These are phyloP conservation scores for Pleurotus pulmonarius DNA, from an alignment of 768 basidiomycete genomes.

Conservation along the genomic window DNA sequence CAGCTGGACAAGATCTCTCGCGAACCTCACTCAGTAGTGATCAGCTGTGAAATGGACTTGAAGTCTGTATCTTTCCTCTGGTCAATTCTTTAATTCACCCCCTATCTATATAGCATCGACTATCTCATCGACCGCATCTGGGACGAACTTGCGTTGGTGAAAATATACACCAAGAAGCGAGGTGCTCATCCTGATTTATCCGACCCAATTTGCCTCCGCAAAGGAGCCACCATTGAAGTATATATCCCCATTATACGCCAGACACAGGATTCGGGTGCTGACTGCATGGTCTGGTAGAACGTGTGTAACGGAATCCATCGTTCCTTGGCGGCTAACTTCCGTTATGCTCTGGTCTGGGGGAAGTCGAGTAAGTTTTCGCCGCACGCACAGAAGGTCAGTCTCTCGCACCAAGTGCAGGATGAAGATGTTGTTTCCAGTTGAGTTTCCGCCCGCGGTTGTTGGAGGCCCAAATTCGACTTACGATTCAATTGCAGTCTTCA, in stretches of 20 bases:
- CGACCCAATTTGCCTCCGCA: constrained; percentile 89
- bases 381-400: constrained; percentile 91
- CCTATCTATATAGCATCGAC: constrained; percentile 44
- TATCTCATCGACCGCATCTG: constrained; percentile 76
- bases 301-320: constrained; percentile 94
- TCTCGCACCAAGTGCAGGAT: constrained; percentile 79
- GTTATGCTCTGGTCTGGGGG: constrained; percentile 95
- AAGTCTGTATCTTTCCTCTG: constrained; percentile 49
- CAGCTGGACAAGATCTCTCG: constrained; percentile 80
- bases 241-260: constrained; percentile 1
- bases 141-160: constrained; percentile 77
- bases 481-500: constrained; percentile 21
- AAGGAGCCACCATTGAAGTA: constrained; percentile 92
- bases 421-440: constrained; percentile 89
- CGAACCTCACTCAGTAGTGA: constrained; percentile 84
- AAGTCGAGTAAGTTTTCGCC: constrained; percentile 93
- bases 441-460: not conserved
- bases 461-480: not conserved
- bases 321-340: constrained; percentile 86
- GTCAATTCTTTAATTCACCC: constrained; percentile 5
- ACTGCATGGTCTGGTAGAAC: constrained; percentile 35
- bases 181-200: constrained; percentile 89
- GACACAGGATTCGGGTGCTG: not conserved
- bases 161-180: constrained; percentile 96
- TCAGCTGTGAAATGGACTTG: constrained; percentile 92